Evolutionary conservation across 345 rosid genomes (phyloP).

Genomic region (Salix purpurea): DNA sequence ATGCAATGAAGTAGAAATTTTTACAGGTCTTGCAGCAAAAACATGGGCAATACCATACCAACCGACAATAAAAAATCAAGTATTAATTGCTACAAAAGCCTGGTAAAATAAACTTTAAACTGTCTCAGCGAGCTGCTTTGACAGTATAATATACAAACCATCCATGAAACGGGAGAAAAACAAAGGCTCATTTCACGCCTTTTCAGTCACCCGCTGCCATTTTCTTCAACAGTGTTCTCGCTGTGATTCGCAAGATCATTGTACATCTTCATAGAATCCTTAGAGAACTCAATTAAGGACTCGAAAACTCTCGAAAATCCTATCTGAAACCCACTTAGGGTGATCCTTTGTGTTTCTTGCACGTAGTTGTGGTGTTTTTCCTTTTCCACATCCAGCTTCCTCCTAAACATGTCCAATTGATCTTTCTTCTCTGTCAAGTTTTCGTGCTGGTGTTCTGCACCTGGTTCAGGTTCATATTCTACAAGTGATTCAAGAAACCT

Average conservation of each 20-base stretch:
- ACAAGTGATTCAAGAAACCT: constrained; percentile 39
- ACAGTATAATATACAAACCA: constrained; percentile 35
- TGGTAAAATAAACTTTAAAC: constrained; percentile 9
- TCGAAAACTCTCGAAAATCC: constrained; percentile 50
- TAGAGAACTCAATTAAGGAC: constrained; percentile 47
- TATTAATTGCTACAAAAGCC: constrained; percentile 7
- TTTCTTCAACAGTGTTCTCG: constrained; percentile 34
- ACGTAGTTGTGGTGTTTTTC: constrained; percentile 47
- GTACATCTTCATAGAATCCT: constrained; percentile 50
- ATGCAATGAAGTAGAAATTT: constrained; percentile 1
- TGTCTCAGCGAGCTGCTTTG: constrained; percentile 62
- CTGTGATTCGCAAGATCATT: constrained; percentile 34
- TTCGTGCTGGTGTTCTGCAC: constrained; percentile 22
- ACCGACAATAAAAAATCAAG: constrained; percentile 19
- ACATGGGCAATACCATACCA: constrained; percentile 17
- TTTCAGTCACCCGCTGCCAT: constrained; percentile 29
- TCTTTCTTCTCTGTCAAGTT: constrained; percentile 38
- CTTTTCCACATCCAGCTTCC: constrained; percentile 45
- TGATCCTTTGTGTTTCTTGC: constrained; percentile 56
- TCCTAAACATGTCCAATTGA: constrained; percentile 45
- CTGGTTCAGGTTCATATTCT: constrained; percentile 32
- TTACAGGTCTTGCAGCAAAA: constrained; percentile 10
- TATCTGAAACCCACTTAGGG: constrained; percentile 49
- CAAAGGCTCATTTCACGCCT: not conserved
- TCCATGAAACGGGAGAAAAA: not conserved